Conservation (phyloP, 768 basidiomycete genomes). For the Mycena amicta region DNA sequence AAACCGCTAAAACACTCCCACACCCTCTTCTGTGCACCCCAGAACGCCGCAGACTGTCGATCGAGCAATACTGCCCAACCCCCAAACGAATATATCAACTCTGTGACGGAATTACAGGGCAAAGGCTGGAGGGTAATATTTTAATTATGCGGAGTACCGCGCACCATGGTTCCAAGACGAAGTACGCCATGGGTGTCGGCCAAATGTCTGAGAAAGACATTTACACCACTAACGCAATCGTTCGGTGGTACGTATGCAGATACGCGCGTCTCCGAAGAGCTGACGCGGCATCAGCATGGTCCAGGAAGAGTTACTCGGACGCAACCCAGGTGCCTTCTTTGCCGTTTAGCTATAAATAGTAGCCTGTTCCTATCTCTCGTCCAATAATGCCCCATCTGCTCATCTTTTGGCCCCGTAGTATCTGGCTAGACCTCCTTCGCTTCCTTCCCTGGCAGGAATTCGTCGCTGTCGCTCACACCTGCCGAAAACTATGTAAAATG, state of each 20-base stretch:
- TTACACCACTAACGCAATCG: background rate
- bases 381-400: background rate
- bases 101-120: background rate
- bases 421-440: background rate
- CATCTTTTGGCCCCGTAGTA: background rate
- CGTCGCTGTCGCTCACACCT: background rate
- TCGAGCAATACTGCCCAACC: background rate
- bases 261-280: background rate
- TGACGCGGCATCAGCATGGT: background rate
- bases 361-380: background rate
- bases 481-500: background rate
- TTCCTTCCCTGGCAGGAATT: background rate
- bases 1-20: background rate
- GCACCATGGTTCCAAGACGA: background rate
- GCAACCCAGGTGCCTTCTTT: background rate
- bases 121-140: background rate
- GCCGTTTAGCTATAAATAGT: background rate
- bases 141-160: background rate
- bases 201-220: background rate
- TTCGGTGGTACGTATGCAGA: background rate
- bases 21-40: background rate
- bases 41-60: background rate
- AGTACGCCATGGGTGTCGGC: background rate
- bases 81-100: background rate
- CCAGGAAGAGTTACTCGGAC: background rate